These are phyloP conservation scores for Pseudogymnoascus sp. DNA, from an alignment of 2,329 filamentous ascomycete genomes.

Conservation along the genomic window DNA sequence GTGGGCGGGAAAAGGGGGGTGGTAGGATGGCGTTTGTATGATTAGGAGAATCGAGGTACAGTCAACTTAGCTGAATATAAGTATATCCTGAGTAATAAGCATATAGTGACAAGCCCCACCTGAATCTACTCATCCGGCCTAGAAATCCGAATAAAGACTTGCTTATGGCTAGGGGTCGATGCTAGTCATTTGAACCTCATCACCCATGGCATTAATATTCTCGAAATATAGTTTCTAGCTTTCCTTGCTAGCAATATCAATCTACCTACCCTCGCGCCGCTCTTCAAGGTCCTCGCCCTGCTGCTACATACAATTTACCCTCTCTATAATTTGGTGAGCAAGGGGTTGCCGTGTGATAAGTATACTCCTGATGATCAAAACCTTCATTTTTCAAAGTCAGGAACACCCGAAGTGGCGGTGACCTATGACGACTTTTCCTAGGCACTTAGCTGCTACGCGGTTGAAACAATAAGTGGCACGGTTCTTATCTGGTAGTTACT, in stretches of 20 bases:
- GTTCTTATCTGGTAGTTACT: no score
- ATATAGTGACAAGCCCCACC: background rate
- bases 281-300: background rate
- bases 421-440: no score
- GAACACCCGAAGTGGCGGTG: no score
- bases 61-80: background rate
- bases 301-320: background rate
- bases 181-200: background rate
- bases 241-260: background rate
- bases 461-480: no score
- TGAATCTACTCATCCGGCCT: background rate
- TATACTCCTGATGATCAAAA: background rate
- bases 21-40: background rate
- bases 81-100: background rate
- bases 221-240: background rate
- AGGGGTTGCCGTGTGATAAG: background rate
- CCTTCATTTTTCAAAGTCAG: background rate
- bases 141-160: background rate
- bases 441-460: background rate
- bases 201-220: background rate
- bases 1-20: background rate
- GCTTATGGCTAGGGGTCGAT: background rate
- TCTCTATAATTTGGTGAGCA: background rate
- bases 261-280: background rate
- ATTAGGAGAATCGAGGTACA: background rate